phyloP scores from a whole-genome alignment of 805 yeast genomes.

The Hanseniaspora lindneri region DNA sequence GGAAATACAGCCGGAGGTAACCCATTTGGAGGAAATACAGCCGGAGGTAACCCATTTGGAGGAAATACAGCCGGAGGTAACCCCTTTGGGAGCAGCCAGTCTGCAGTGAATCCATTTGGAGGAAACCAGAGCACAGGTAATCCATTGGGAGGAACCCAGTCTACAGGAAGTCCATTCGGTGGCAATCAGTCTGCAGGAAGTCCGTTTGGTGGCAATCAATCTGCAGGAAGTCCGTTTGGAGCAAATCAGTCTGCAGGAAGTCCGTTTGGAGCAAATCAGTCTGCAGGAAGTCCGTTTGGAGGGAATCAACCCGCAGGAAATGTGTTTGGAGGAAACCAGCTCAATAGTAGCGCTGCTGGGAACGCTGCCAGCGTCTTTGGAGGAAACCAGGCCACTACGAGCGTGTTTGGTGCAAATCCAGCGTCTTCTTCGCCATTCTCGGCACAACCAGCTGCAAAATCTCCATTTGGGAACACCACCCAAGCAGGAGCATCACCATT shows the following conservation, averaged over 20 bases:
- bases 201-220: slow-evolving; percentile 15
- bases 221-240: slow-evolving; percentile 12
- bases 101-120: too few species aligned
- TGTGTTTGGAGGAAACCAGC: too few species aligned
- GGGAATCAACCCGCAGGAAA: too few species aligned
- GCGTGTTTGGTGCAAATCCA: slow-evolving; percentile 9
- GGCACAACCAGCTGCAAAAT: too few species aligned
- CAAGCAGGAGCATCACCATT: neutral
- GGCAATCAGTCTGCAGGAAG: slow-evolving; percentile 2
- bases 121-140: too few species aligned
- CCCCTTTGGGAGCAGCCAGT: too few species aligned
- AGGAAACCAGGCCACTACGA: too few species aligned
- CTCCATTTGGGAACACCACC: slow-evolving; percentile 2
- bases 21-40: neutral
- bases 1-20: slow-evolving; percentile 12
- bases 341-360: neutral
- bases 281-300: too few species aligned
- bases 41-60: too few species aligned
- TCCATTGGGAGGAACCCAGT: neutral
- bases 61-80: neutral
- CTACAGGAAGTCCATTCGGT: neutral
- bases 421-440: too few species aligned
- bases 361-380: neutral
- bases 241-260: neutral
- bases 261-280: slow-evolving; percentile 13